phyloP scores from a whole-genome alignment of 2,329 filamentous ascomycete species.

The Phyllosticta capitalensis region DNA sequence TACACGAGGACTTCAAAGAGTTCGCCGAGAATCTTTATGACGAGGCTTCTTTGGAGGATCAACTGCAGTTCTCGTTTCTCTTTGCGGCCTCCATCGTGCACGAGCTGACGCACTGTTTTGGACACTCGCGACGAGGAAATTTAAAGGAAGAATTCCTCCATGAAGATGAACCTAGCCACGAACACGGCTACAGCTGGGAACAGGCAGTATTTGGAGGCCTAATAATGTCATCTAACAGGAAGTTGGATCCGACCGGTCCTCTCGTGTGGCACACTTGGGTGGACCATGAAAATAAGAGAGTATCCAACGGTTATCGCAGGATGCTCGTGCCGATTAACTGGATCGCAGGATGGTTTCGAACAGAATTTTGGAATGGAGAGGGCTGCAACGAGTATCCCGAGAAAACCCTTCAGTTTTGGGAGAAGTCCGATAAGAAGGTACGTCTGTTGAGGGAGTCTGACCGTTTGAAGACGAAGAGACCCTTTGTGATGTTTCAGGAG shows the following conservation, averaged over 20 bases:
- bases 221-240: constrained; percentile 22
- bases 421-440: not conserved
- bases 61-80: constrained; percentile 26
- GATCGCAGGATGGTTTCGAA: constrained; percentile 27
- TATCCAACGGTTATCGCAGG: constrained; percentile 21
- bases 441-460: not conserved
- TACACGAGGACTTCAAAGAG: not conserved
- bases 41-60: not conserved
- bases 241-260: constrained; percentile 12
- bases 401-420: not conserved
- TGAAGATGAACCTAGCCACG: constrained; percentile 18
- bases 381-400: constrained; percentile 16
- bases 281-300: constrained; percentile 11
- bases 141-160: constrained; percentile 20
- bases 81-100: constrained; percentile 24
- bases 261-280: constrained; percentile 24
- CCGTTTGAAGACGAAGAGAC: not conserved
- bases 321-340: constrained; percentile 24
- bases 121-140: constrained; percentile 22
- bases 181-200: constrained; percentile 29
- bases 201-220: constrained; percentile 26
- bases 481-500: not conserved
- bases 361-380: constrained; percentile 20
- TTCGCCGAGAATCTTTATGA: not conserved
- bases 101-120: constrained; percentile 26